A percentile compares a stretch with the other conserved stretches of the same genome.
Evolutionary conservation across 495 filamentous ascomycete genomes (phyloP).

Genomic region (Xylaria scruposa): DNA sequence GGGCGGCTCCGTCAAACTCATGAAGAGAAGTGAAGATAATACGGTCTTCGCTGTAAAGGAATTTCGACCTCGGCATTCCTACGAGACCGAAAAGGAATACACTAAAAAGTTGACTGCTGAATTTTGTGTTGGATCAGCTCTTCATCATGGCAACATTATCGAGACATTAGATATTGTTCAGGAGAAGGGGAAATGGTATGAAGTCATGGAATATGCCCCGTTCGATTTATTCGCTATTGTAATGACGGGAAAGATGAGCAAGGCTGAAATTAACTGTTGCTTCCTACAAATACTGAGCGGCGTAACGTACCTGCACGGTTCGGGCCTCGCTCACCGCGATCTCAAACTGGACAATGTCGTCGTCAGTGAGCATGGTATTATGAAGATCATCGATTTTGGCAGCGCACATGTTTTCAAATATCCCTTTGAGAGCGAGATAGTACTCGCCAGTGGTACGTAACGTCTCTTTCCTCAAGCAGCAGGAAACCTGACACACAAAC

Average conservation of each 20-base stretch:
- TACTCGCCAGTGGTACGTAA: slow-evolving; percentile 80
- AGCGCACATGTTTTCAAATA: slow-evolving; percentile 97
- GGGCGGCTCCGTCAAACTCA: slow-evolving; percentile 90
- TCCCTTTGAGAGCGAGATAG: slow-evolving; percentile 93
- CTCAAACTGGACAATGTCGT: slow-evolving; percentile 98
- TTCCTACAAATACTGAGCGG: slow-evolving; percentile 96
- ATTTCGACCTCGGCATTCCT: slow-evolving; percentile 89
- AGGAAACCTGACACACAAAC: neutral
- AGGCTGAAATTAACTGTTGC: slow-evolving; percentile 86
- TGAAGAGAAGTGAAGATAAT: slow-evolving; percentile 89
- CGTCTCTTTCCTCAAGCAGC: slow-evolving; percentile 2
- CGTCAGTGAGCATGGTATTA: slow-evolving; percentile 95
- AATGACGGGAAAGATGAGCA: slow-evolving; percentile 98
- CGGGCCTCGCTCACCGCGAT: slow-evolving; percentile 95
- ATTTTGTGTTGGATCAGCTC: slow-evolving; percentile 95
- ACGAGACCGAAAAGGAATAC: slow-evolving; percentile 93
- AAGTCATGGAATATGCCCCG: slow-evolving; percentile 99
- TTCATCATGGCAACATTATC: slow-evolving; percentile 98
- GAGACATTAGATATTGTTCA: slow-evolving; percentile 97
- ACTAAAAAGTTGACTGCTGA: slow-evolving; percentile 99
- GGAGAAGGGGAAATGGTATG: slow-evolving; percentile 95
- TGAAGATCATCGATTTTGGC: slow-evolving; percentile 99
- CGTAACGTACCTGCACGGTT: slow-evolving; percentile 96
- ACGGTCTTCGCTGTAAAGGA: slow-evolving; percentile 98
- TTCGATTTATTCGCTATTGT: slow-evolving; percentile 97